phyloP scores from a whole-genome alignment of 164 flowering plant species.

The grape (Vitis vinifera) region ASM3070453v1 NC_081806.1:5897001-5897500 shows the following conservation, averaged over 20 bases:
- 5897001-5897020: too few species aligned
- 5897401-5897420: slow-evolving; percentile 57
- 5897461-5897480: slow-evolving; percentile 78
- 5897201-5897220: not conserved
- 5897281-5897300: slow-evolving; percentile 5
- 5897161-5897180: not conserved
- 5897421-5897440: slow-evolving; percentile 70
- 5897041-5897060: too few species aligned
- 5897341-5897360: not conserved
- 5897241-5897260: slow-evolving; percentile 85
- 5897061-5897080: too few species aligned
- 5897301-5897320: not conserved
- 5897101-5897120: not conserved
- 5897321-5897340: slow-evolving; percentile 5
- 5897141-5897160: not conserved
- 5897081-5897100: not conserved
- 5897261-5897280: slow-evolving; percentile 67
- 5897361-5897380: slow-evolving; percentile 53
- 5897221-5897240: slow-evolving; percentile 59
- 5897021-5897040: too few species aligned
- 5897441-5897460: slow-evolving; percentile 72
- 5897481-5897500: slow-evolving; percentile 52
- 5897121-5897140: not conserved
- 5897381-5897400: slow-evolving; percentile 69
- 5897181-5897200: not conserved